Base-by-base conservation (phyloP, 257 asterid genomes). In the Nemophila menziesii region DNA sequence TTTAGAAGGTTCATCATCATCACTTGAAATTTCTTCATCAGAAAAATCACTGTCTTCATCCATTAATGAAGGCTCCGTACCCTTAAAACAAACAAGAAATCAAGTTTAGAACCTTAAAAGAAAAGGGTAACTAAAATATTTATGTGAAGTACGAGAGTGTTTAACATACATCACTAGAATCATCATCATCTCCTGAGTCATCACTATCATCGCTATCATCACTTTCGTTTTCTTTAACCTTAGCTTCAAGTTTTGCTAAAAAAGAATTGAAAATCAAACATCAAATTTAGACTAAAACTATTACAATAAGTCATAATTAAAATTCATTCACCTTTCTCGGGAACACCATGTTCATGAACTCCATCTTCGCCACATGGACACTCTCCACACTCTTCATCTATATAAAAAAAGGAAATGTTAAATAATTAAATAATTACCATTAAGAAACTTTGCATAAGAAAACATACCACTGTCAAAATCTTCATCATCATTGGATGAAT, bases 1-100 rank as follows among this genome's bases (percentile, higher is more conserved):
- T 47, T 48, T 55, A 46, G 79, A 63, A 8, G 40, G 15, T 39
- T 10, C 36, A 10, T 68, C 73, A 43, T 77, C 80, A 1, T 69
- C 83, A 21, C 61, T 62, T 4, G 70, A 63, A 13, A 27, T 53
- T 11, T 44, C n/a, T 20, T 46, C 70, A 3, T 48, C 69, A 6
- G 20, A 43, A 14, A 46, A 60, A 2, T 51, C 65, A 2, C 43
- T 70, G 36, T 29, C n/a, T n/a, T n/a, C 9, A 29, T 29, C 36
- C 36, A 5, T 2, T 7, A 29, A 29, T 43, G 64, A 66, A 48
- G 44, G 78, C 69, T 64, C 46, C 40, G 52, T 18, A 2, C 10
- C 61, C 8, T 16, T 5, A 1, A 27, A 33, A 29, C 12, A 22
- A 33, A 21, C 36, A 10, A 7, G 5, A 29, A 2, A 29, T 3